These are phyloP conservation scores for Saccharomycopsis javanensis DNA, from an alignment of 805 yeast species.

Conservation along the genomic window DNA sequence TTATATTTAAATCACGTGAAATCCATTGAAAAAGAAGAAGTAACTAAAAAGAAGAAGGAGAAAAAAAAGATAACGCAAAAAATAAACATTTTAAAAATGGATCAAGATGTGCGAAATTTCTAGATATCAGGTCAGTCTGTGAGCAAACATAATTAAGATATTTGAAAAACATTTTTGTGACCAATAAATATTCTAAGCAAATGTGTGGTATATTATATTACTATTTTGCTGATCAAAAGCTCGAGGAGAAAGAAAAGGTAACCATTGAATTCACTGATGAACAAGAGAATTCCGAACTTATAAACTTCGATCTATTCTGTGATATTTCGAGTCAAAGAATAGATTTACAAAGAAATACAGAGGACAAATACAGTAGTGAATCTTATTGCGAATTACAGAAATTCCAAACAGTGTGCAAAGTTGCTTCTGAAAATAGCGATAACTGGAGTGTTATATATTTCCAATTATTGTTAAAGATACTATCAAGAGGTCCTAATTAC, in stretches of 20 bases:
- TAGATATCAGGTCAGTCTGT: too few species aligned
- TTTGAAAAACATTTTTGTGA: too few species aligned
- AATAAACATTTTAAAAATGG: too few species aligned
- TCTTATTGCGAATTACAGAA: neutral
- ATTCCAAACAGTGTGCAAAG: neutral
- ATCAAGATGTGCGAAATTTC: too few species aligned
- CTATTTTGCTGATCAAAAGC: neutral
- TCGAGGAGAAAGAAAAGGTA: neutral
- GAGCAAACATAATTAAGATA: too few species aligned
- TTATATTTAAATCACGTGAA: too few species aligned
- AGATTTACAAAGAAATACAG: neutral
- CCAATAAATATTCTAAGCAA: too few species aligned
- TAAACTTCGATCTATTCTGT: constrained; percentile 3
- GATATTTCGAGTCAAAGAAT: neutral
- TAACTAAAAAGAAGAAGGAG: too few species aligned
- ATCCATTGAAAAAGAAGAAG: too few species aligned
- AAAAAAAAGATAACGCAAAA: too few species aligned
- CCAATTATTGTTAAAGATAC: constrained; percentile 34
- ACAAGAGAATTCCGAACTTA: constrained; percentile 5
- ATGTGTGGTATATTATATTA: neutral
- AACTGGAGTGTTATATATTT: neutral
- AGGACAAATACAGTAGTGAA: neutral
- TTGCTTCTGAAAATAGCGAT: neutral
- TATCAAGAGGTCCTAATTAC: constrained; percentile 60
- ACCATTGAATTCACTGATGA: constrained; percentile 2